Conservation (phyloP, 176 grass and related monocot species). For the Saccharum officinarum region DNA sequence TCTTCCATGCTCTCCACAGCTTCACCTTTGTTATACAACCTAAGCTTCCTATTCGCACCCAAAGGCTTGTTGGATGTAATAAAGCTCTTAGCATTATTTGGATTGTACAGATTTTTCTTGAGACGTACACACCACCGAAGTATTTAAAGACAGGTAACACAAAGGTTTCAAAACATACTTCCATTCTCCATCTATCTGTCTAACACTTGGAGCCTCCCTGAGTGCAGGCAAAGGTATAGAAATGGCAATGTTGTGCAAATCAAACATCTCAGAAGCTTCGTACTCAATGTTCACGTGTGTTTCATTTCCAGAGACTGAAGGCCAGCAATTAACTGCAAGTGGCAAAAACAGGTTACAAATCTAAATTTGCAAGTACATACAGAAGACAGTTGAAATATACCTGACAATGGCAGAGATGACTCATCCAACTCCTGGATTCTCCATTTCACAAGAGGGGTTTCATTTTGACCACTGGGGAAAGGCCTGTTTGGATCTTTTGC, state of each 20-base stretch:
- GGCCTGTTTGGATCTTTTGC: slow-evolving; percentile 82
- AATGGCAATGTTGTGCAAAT: slow-evolving; percentile 83
- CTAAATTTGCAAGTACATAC: slow-evolving; percentile 23
- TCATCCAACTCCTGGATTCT: slow-evolving; percentile 79
- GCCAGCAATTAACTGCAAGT: slow-evolving; percentile 90
- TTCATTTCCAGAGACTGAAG: slow-evolving; percentile 62
- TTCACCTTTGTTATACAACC: background rate
- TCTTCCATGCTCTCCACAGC: background rate
- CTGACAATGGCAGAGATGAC: slow-evolving; percentile 72
- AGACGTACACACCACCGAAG: background rate
- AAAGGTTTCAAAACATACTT: slow-evolving; percentile 50
- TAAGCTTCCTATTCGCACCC: background rate
- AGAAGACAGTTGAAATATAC: slow-evolving; percentile 40
- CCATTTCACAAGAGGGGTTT: slow-evolving; percentile 85
- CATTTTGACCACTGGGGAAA: slow-evolving; percentile 86
- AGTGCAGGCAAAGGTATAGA: slow-evolving; percentile 81
- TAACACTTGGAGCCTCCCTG: slow-evolving; percentile 69
- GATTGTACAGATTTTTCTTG: background rate
- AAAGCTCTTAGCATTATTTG: background rate
- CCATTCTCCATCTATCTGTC: slow-evolving; percentile 90
- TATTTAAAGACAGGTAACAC: slow-evolving; percentile 38
- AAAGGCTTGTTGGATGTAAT: background rate
- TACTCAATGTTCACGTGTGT: slow-evolving; percentile 80
- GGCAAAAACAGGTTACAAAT: slow-evolving; percentile 41
- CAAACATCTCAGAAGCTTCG: slow-evolving; percentile 81